Base-by-base conservation (phyloP, 768 basidiomycete genomes). In the Boletellus ananas region DNA sequence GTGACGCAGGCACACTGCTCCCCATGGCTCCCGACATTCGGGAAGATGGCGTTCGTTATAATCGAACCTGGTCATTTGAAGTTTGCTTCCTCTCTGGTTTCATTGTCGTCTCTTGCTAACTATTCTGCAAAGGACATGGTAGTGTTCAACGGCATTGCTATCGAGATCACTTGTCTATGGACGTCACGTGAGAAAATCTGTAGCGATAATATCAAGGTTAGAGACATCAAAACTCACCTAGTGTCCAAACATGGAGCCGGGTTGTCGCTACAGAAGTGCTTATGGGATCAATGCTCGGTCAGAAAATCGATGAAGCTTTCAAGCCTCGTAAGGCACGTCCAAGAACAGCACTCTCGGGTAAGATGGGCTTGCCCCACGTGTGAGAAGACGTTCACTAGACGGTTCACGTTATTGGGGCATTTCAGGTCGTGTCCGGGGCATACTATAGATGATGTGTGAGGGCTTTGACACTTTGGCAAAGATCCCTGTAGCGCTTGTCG, bases 341-440 rank as follows among this genome's bases (percentile, higher is more conserved):
- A n/a, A 13, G 47, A 48, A 31, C 1, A n/a, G 7, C 47, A 48
- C 16, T 8, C n/a, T 34, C 12, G 7, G 6, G 21, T 48, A n/a
- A 41, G 17, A 6, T 48, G 47, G 47, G 33, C 33, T 10, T 48
- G 47, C n/a, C 47, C 39, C 11, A 40, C 21, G n/a, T 48, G 47
- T 34, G 39, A 41, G 7, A n/a, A n/a, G 33, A 41, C 21, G 4
- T 48, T 41, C 16, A 41, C 39, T 18, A 34, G 47, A 14, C 12
- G 14, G 4, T 7, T 21, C 3, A 47, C 39, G 1, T 14, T 47
- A 4, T 3, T 25, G 21, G 5, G n/a, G 6, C 47, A 48, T 41
- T 12, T 40, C 3, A 17, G 27, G 27, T n/a, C 16, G 2, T 48
- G 33, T 7, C 21, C 39, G 10, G 41, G 41, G 16, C 25, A 27